These are phyloP conservation scores for Myxozyma neglecta DNA, from an alignment of 805 yeast genomes.

Conservation along the genomic window DNA sequence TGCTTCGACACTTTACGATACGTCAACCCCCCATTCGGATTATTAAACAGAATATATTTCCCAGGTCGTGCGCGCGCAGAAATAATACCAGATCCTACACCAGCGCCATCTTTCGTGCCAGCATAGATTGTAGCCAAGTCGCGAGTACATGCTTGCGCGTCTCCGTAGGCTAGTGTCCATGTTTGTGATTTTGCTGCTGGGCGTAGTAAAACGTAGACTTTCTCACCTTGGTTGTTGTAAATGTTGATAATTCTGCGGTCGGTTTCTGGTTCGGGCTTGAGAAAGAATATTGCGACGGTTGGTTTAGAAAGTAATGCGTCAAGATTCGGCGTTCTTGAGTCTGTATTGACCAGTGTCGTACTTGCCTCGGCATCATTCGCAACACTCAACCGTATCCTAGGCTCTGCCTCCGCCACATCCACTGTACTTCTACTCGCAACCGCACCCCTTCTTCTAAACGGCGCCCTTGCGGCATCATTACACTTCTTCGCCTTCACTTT, in stretches of 20 bases:
- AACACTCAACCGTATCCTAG: neutral
- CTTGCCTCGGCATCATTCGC: neutral
- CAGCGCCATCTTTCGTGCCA: conserved; percentile 23
- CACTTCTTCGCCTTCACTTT: neutral
- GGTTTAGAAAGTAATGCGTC: conserved; percentile 4
- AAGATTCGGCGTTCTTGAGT: neutral
- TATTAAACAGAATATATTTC: conserved; percentile 27
- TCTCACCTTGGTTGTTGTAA: conserved; percentile 27
- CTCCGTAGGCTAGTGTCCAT: conserved; percentile 29
- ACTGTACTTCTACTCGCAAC: neutral
- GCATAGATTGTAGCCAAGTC: conserved; percentile 31
- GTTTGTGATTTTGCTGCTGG: conserved; percentile 24
- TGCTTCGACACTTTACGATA: conserved; percentile 30
- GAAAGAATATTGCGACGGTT: conserved; percentile 16
- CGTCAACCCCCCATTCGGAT: conserved; percentile 28
- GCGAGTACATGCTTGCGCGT: conserved; percentile 10
- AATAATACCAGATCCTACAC: conserved; percentile 27
- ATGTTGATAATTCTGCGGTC: conserved; percentile 23
- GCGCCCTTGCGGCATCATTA: neutral
- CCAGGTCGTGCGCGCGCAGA: conserved; percentile 30
- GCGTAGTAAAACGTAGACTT: conserved; percentile 25
- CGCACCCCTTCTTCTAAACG: neutral
- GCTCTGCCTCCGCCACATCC: neutral
- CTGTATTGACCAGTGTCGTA: neutral
- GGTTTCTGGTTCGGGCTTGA: conserved; percentile 25